A percentile compares a stretch with the other conserved stretches of the same genome.
Evolutionary conservation across 306 rosid species (phyloP).

Genomic region (Coriaria nepalensis): DNA sequence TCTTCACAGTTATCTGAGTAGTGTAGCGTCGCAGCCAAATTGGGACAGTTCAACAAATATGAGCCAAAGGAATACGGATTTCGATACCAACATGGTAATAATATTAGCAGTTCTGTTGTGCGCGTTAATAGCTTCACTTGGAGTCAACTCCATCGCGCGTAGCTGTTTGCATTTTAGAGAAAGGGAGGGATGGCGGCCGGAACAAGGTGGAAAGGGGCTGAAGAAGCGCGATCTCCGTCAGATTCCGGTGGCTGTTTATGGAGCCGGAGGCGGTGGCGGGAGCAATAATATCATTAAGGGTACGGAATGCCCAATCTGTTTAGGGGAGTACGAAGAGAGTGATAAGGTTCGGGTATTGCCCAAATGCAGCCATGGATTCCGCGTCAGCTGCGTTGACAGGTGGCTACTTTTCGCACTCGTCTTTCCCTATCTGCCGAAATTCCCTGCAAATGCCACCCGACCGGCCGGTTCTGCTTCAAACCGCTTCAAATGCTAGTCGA

Average conservation of each 20-base stretch:
- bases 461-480: neutral
- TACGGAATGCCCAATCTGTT: constrained; percentile 79
- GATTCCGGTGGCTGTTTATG: constrained; percentile 63
- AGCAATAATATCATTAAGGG: constrained; percentile 18
- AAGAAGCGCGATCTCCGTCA: constrained; percentile 37
- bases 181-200: constrained; percentile 25
- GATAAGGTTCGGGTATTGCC: constrained; percentile 61
- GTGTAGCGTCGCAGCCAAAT: constrained; percentile 18
- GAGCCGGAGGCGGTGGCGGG: constrained; percentile 15
- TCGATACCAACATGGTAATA: constrained; percentile 80
- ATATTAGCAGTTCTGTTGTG: constrained; percentile 59
- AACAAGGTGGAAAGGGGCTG: constrained; percentile 35
- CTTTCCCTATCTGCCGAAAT: constrained; percentile 79
- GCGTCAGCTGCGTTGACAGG: constrained; percentile 65
- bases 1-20: constrained; percentile 17
- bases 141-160: constrained; percentile 58
- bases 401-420: constrained; percentile 71
- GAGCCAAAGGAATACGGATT: constrained; percentile 26
- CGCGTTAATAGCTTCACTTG: constrained; percentile 57
- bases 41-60: constrained; percentile 17
- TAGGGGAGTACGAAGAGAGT: constrained; percentile 62
- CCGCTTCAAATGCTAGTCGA: constrained; percentile 5
- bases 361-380: constrained; percentile 73
- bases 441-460: constrained; percentile 26
- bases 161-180: constrained; percentile 41